phyloP scores from a whole-genome alignment of 1,284 basidiomycete genomes.

The Cryptococcus sp. region DNA sequence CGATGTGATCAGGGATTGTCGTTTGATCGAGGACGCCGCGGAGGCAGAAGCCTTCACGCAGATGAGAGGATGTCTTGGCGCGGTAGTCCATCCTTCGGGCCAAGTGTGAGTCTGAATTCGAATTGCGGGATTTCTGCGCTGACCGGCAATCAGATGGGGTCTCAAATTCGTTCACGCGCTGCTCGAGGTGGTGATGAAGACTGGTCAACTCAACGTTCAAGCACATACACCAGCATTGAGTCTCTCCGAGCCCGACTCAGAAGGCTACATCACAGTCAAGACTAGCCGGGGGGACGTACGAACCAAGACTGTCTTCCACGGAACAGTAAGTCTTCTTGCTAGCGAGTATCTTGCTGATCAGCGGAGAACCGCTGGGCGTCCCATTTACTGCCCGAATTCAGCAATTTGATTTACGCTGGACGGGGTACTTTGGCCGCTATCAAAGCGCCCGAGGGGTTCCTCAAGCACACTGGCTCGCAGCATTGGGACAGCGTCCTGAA shows the following conservation, averaged over 20 bases:
- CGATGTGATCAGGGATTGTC: conserved; percentile 13
- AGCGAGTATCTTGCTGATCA: neutral
- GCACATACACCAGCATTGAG: conserved; percentile 18
- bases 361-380: conserved; percentile 29
- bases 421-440: conserved; percentile 28
- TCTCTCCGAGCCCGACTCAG: conserved; percentile 12
- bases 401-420: conserved; percentile 21
- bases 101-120: conserved; percentile 23
- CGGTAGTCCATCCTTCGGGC: conserved; percentile 23
- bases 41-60: conserved; percentile 27
- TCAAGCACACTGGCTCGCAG: conserved; percentile 23
- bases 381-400: conserved; percentile 25
- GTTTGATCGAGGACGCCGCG: conserved; percentile 20
- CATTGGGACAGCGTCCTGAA: conserved; percentile 31
- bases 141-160: conserved; percentile 16
- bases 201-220: conserved; percentile 19
- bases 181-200: conserved; percentile 11
- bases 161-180: conserved; percentile 34
- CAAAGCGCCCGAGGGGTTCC: conserved; percentile 22
- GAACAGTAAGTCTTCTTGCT: conserved; percentile 18
- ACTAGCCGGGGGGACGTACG: conserved; percentile 23
- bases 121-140: neutral
- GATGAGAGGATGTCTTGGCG: conserved; percentile 25
- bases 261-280: conserved; percentile 24
- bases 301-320: conserved; percentile 28